Evolutionary conservation across 2,329 filamentous ascomycete species (phyloP).

Genomic region (Ophiostoma sp.): DNA sequence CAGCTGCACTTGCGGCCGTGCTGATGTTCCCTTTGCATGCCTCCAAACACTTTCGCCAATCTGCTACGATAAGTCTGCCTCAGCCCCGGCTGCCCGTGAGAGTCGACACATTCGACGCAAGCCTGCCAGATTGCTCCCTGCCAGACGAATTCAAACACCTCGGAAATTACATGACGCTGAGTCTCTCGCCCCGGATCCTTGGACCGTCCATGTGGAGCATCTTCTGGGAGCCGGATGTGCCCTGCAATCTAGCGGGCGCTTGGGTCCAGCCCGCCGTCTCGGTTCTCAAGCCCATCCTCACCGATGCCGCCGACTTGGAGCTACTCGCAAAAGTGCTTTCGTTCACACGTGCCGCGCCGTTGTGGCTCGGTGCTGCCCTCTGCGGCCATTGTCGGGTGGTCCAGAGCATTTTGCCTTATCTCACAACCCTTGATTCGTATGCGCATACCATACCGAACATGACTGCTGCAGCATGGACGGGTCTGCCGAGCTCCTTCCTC

Average conservation of each 20-base stretch:
- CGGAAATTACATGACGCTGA: slow-evolving; percentile 25
- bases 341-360: slow-evolving; percentile 20
- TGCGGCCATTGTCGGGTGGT: slow-evolving; percentile 17
- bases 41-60: not conserved
- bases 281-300: slow-evolving; percentile 22
- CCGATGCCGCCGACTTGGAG: slow-evolving; percentile 19
- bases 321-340: slow-evolving; percentile 25
- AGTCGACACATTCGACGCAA: not conserved
- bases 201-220: slow-evolving; percentile 22
- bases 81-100: slow-evolving; percentile 2
- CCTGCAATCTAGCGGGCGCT: slow-evolving; percentile 22
- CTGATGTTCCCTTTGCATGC: slow-evolving; percentile 19
- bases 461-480: slow-evolving; percentile 24
- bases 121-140: not conserved
- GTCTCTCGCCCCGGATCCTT: slow-evolving; percentile 9
- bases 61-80: slow-evolving; percentile 15
- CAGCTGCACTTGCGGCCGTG: slow-evolving; percentile 23
- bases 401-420: not conserved
- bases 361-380: slow-evolving; percentile 26
- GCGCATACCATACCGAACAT: not conserved
- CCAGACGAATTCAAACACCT: slow-evolving; percentile 22
- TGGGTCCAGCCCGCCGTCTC: slow-evolving; percentile 23
- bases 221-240: slow-evolving; percentile 26
- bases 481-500: slow-evolving; percentile 23
- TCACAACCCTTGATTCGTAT: not conserved